Percentiles rank a stretch among this genome's conserved stretches.
Conservation (phyloP, 148 eudicot genomes). For the Chenopodium suecicum region DNA sequence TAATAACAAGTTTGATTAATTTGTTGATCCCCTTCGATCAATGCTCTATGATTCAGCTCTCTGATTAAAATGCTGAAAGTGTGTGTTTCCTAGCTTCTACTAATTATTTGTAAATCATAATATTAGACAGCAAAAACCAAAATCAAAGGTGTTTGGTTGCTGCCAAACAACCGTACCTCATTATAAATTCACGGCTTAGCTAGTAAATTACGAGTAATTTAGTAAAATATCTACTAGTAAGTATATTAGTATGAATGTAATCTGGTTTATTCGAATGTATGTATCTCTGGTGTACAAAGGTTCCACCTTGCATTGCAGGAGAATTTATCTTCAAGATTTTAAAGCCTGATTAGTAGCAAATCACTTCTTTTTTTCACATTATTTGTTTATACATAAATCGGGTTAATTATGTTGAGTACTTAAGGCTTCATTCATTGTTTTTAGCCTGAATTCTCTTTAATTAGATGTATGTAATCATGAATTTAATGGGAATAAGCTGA, state of each 20-base stretch:
- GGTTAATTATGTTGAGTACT: not conserved
- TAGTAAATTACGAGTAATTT: not conserved
- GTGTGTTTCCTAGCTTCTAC: not conserved
- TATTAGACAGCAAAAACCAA: not conserved
- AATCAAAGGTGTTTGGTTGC: conserved; percentile 1
- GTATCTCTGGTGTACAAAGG: not conserved
- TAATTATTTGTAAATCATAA: conserved; percentile 14
- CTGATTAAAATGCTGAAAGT: not conserved
- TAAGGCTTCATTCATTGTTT: not conserved
- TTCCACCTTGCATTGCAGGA: not conserved
- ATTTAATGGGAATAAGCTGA: no score
- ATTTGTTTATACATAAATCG: no score
- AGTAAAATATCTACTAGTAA: not conserved
- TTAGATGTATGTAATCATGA: no score
- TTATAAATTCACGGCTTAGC: not conserved
- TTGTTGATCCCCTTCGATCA: not conserved
- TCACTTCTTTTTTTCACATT: no score
- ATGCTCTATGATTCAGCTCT: not conserved
- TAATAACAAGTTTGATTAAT: not conserved
- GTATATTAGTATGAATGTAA: no score
- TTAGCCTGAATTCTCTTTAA: no score
- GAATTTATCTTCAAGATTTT: not conserved
- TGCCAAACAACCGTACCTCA: not conserved
- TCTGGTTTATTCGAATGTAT: no score
- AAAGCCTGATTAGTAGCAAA: no score